These are phyloP conservation scores for Solanum piurae DNA, from an alignment of 257 asterid species.

Conservation along the genomic window DNA sequence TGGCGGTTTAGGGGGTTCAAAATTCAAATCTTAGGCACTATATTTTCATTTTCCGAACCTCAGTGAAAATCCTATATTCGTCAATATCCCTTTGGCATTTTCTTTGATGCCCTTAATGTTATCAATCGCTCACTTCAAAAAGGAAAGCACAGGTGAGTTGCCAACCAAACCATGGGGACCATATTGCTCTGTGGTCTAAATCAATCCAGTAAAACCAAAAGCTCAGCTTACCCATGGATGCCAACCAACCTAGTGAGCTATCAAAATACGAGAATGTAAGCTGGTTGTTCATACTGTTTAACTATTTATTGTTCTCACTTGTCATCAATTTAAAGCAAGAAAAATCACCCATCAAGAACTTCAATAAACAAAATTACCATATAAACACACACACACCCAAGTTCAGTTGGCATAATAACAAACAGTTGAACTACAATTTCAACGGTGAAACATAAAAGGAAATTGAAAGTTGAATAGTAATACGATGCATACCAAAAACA, in stretches of 20 bases:
- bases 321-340: not conserved
- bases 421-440: not conserved
- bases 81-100: not conserved
- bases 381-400: not conserved
- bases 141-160: not conserved
- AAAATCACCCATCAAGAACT: not conserved
- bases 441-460: not conserved
- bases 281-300: not conserved
- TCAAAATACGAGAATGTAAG: not conserved
- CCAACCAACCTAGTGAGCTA: not conserved
- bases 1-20: not conserved
- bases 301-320: not conserved
- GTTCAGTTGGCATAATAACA: not conserved
- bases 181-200: not conserved
- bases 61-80: not conserved
- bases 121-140: not conserved
- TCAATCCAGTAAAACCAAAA: not conserved
- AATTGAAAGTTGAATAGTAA: not conserved
- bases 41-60: not conserved
- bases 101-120: not conserved
- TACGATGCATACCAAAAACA: constrained; percentile 46
- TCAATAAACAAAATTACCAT: not conserved
- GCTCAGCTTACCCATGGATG: not conserved
- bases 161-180: not conserved
- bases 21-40: not conserved